phyloP scores from a whole-genome alignment of 2,329 filamentous ascomycete genomes.

The Ascochyta viciae-villosae region DNA sequence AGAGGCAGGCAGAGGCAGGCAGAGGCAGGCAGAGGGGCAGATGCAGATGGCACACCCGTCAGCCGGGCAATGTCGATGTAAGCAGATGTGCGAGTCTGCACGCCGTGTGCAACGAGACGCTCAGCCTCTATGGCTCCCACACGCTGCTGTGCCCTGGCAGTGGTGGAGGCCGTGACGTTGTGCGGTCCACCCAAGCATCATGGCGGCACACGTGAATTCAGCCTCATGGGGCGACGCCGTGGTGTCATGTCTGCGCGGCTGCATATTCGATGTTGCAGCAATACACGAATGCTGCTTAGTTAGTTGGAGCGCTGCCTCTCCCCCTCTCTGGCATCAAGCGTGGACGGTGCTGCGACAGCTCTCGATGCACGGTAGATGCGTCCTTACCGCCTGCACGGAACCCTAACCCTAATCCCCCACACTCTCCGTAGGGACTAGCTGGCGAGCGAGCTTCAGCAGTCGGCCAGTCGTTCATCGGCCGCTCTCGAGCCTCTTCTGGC shows the following conservation, averaged over 20 bases:
- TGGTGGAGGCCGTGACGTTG: slow-evolving; percentile 13
- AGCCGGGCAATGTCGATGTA: not conserved
- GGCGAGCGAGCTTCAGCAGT: slow-evolving; percentile 15
- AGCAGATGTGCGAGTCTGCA: not conserved
- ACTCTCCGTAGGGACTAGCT: slow-evolving; percentile 11
- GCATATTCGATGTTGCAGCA: not conserved
- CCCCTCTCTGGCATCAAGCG: not conserved
- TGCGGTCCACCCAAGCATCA: slow-evolving; percentile 6
- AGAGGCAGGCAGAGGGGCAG: too few species aligned
- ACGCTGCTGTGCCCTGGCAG: not conserved
- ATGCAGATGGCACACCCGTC: not conserved
- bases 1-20: too few species aligned
- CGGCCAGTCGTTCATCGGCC: slow-evolving; percentile 1
- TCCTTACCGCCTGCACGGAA: slow-evolving; percentile 4
- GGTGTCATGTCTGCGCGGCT: not conserved
- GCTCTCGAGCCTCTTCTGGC: slow-evolving; percentile 1
- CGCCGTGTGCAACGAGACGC: not conserved
- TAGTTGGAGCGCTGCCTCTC: not conserved
- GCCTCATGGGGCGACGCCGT: slow-evolving; percentile 6
- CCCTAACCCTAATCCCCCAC: slow-evolving; percentile 23
- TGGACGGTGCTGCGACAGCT: not conserved
- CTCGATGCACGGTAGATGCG: not conserved
- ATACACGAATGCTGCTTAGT: not conserved
- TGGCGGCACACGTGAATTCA: slow-evolving; percentile 11
- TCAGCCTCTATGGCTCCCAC: not conserved